Conservation (phyloP, 129 eudicot species). For the Escallonia rubra region DNA sequence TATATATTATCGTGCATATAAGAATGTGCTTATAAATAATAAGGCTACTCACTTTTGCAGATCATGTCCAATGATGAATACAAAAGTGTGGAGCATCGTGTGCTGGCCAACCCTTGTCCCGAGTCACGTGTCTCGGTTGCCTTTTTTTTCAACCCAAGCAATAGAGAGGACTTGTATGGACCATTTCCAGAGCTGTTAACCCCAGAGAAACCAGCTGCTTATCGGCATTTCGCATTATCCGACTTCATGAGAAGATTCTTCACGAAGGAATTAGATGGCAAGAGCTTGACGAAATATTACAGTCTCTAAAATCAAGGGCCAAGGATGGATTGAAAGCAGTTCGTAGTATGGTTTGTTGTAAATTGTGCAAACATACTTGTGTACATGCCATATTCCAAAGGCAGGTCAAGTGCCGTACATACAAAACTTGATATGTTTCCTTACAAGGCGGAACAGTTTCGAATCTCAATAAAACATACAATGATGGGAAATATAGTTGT, state of each 20-base stretch:
- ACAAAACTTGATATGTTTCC: too few species aligned
- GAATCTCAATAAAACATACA: background rate
- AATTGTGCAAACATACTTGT: background rate
- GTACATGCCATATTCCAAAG: too few species aligned
- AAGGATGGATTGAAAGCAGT: background rate
- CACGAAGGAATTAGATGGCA: constrained; percentile 52
- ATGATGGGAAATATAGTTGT: too few species aligned
- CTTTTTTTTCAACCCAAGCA: constrained; percentile 45
- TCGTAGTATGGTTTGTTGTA: background rate
- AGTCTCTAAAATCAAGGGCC: constrained; percentile 17
- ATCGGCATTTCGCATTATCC: constrained; percentile 19
- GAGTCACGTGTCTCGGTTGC: constrained; percentile 52
- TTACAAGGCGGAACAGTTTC: background rate
- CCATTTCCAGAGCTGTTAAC: constrained; percentile 52
- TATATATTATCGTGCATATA: too few species aligned
- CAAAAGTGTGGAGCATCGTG: constrained; percentile 59
- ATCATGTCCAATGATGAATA: constrained; percentile 52
- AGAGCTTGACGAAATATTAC: constrained; percentile 42
- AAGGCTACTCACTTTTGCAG: constrained; percentile 16
- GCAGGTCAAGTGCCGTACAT: too few species aligned
- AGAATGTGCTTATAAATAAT: background rate
- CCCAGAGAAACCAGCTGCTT: constrained; percentile 45
- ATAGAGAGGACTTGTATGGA: constrained; percentile 35
- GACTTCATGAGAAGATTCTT: constrained; percentile 55
- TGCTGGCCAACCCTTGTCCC: constrained; percentile 38